Percentiles rank a stretch among this genome's conserved stretches.
Conservation (phyloP, 345 rosid species). For the Barbarea vulgaris region DNA sequence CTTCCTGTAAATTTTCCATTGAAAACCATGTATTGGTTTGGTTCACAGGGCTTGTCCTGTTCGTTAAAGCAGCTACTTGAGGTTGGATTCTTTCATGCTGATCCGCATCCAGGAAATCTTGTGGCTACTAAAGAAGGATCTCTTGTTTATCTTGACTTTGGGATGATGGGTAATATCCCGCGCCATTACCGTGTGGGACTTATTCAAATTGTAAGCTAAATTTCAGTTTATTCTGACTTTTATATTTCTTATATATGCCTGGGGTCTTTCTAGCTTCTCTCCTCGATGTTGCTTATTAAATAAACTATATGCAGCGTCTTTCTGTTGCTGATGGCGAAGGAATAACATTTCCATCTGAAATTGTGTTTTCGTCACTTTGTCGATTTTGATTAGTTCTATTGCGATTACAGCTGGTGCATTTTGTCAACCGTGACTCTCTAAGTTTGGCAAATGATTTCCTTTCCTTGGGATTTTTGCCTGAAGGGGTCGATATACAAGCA, state of each 20-base stretch:
- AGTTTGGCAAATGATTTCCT: constrained; percentile 98
- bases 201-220: constrained; percentile 74
- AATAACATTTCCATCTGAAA: not conserved
- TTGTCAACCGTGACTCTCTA: constrained; percentile 95
- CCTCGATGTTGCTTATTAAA: not conserved
- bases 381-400: constrained; percentile 43
- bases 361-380: not conserved
- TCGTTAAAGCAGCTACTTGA: constrained; percentile 94
- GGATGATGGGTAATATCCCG: constrained; percentile 98
- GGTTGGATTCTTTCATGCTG: constrained; percentile 98
- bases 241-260: not conserved
- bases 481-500: constrained; percentile 75
- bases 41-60: constrained; percentile 78
- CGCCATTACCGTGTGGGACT: constrained; percentile 95
- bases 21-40: constrained; percentile 8
- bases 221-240: not conserved
- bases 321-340: not conserved
- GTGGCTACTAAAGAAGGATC: constrained; percentile 69
- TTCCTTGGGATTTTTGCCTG: constrained; percentile 98
- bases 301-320: not conserved
- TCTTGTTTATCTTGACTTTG: constrained; percentile 96
- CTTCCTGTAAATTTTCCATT: constrained; percentile 17
- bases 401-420: constrained; percentile 93
- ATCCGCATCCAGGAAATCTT: constrained; percentile 99
- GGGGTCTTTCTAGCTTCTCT: not conserved